Evolutionary conservation across 495 filamentous ascomycete species (phyloP), one percentile per base, ranked within the genome.

Genomic region (Hypomontagnella submonticulosa): DNA sequence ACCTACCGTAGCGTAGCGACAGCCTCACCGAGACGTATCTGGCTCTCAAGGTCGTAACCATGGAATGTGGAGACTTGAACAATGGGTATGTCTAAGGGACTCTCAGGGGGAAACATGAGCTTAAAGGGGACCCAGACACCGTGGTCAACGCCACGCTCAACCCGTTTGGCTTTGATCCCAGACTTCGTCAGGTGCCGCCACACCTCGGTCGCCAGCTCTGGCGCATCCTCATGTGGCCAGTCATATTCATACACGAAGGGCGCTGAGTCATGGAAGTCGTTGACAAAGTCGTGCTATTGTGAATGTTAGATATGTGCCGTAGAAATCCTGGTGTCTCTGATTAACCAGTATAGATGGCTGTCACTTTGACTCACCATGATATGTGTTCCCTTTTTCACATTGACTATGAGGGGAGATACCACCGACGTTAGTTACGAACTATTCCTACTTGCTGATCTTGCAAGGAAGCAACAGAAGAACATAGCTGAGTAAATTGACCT

Each of bases 81-180:
- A 32, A 66, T 20, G 9, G 63, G 63, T 5, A 66, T n/a, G 9
- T 57, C 63, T 7, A 66, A 50, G 3, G 63, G 56, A 11, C 30
- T 15, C 43, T 66, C 63, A 10, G 63, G 50, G 13, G 63, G 63
- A 13, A 66, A 66, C 63, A 66, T 66, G 30, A 66, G 56, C 38
- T 61, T 66, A 36, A 61, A 66, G 27, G 63, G 63, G 19, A 60
- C 63, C 63, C 63, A 66, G 56, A 66, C 43, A 30, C 63, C 63
- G 32, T 66, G 63, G 32, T 66, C 63, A 43, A 66, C 56, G 37
- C 63, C 63, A 18, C 63, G 56, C 32, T 66, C 63, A 9, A 56
- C 56, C 0, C 63, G 63, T 50, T 66, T 66, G 5, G 63, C 49
- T 15, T 66, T 66, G 30, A 66, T 66, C 4, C 63, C 63, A 34